Base-by-base conservation (phyloP, 257 asterid genomes). In the Nicotiana sylvestris region DNA sequence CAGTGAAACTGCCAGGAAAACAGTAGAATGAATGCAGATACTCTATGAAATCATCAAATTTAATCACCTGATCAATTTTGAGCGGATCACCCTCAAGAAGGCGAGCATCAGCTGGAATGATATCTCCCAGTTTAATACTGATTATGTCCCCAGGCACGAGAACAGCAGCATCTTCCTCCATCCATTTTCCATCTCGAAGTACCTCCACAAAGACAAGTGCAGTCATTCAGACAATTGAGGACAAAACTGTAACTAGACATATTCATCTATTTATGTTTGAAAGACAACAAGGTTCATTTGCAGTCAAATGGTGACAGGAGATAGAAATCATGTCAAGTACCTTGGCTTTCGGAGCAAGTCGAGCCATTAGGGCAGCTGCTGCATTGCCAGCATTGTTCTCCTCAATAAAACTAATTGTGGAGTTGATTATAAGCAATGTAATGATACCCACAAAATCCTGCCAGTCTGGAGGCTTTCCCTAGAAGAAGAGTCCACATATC, bases 321-420 rank as follows among this genome's bases (percentile, higher is more conserved):
- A 76, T 49, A 35, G 53, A 16, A 21, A 76, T 76, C 15, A 51
- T 37, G 64, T n/a, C 18, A 3, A 65, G 46, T 37, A 94, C 99
- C 90, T 95, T 95, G 6, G 98, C 97, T 89, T 92, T 95, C 15
- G 99, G 99, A 86, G 99, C 99, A 69, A 95, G 97, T 68, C 94
- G 89, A 78, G 99, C 99, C 99, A 95, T 95, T 84, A 95, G 98
- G 65, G 99, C 98, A 66, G 99, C 99, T 3, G 98, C 98, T 46
- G 99, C 99, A 67, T 95, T 95, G 37, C 99, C 99, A n/a, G 99
- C 99, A 87, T 94, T 95, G 85, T 95, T 95, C 94, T 95, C 99
- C 92, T 95, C 99, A 0, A 92, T 90, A 82, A 95, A 95, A 89
- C 99, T 95, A 80, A 95, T 95, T 9, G 99, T 95, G 2, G 99